Evolutionary conservation across 192 early-diverging fungal species (phyloP), one percentile per base, ranked within the genome.

Genomic region (Umbelopsis sp.): DNA sequence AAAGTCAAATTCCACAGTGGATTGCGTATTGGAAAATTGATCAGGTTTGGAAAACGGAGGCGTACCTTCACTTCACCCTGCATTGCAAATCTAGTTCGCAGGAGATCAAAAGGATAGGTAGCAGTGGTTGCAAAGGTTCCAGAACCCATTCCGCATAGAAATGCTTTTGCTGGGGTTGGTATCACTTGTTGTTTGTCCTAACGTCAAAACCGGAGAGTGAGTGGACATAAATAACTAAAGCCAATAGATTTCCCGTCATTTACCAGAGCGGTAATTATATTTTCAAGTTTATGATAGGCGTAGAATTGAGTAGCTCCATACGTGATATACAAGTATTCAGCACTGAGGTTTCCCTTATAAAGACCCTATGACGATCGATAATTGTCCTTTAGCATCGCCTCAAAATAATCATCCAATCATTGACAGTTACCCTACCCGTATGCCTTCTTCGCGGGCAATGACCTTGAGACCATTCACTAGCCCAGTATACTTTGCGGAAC

Each of bases 61-160:
- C n/a, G n/a, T 74, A 81, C 82, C 77, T 84, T 86, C 10, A 74
- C 47, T 41, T 84, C 74, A 34, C 90, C 88, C 71, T 97, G 95
- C 14, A 92, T 86, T 4, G 96, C 93, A 85, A 99, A 99, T 24
- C 95, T 86, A 2, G 97, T 99, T 50, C 97, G 87, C 38, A 99
- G 79, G 5, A 99, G 86, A 85, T 99, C 97, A 68, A 99, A 91
- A n/a, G 97, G 96, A 84, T 97, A 99, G 43, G 97, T 96, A 0
- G 77, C 73, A 0, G 89, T 68, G 3, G 96, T 97, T 14, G 95
- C 95, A 11, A 89, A 72, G 32, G 82, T 85, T 20, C 94, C 97
- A 11, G 94, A 90, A n/a, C 89, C 22, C 9, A 93, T 85, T 4
- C 96, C 96, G 67, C 87, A 85, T 0, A 94, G 59, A 80, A 95